These are phyloP conservation scores for Ustilago shanxiensis DNA, from an alignment of 1,284 basidiomycete species.

Conservation along the genomic window DNA sequence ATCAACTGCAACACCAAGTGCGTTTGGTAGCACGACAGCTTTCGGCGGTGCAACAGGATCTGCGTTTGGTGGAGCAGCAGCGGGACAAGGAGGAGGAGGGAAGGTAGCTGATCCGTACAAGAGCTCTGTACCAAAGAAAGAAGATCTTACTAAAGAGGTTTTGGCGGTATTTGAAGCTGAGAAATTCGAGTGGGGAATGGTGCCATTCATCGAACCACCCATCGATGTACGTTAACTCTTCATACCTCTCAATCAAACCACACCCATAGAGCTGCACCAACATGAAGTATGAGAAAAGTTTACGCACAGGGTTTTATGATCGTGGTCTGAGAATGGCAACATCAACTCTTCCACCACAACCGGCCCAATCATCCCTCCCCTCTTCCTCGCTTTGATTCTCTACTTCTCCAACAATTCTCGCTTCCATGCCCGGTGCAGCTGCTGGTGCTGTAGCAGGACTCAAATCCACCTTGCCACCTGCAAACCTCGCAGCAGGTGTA, in stretches of 20 bases:
- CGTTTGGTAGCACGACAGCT: slow-evolving; percentile 21
- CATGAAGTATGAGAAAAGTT: neutral
- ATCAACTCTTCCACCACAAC: slow-evolving; percentile 45
- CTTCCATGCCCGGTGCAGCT: neutral
- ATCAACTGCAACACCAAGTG: slow-evolving; percentile 11
- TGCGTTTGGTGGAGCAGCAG: slow-evolving; percentile 2
- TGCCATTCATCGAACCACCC: slow-evolving; percentile 47
- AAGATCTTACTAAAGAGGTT: slow-evolving; percentile 34
- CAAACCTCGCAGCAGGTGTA: slow-evolving; percentile 1
- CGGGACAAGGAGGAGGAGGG: neutral
- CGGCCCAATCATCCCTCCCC: slow-evolving; percentile 36
- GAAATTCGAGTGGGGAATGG: slow-evolving; percentile 34
- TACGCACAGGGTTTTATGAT: neutral
- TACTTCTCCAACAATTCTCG: slow-evolving; percentile 27
- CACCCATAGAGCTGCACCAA: neutral
- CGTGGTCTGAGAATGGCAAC: slow-evolving; percentile 34
- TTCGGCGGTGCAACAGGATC: slow-evolving; percentile 11
- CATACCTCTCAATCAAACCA: neutral
- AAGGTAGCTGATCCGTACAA: slow-evolving; percentile 29
- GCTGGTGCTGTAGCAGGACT: slow-evolving; percentile 28
- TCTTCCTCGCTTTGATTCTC: neutral
- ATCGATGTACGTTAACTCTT: slow-evolving; percentile 39
- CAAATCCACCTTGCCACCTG: slow-evolving; percentile 38
- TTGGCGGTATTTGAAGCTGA: slow-evolving; percentile 27
- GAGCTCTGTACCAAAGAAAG: slow-evolving; percentile 17